Percentiles rank a stretch among this genome's conserved stretches.
Evolutionary conservation across 169 alveolate genomes (phyloP).

Genomic region (Eimeria maxima): DNA sequence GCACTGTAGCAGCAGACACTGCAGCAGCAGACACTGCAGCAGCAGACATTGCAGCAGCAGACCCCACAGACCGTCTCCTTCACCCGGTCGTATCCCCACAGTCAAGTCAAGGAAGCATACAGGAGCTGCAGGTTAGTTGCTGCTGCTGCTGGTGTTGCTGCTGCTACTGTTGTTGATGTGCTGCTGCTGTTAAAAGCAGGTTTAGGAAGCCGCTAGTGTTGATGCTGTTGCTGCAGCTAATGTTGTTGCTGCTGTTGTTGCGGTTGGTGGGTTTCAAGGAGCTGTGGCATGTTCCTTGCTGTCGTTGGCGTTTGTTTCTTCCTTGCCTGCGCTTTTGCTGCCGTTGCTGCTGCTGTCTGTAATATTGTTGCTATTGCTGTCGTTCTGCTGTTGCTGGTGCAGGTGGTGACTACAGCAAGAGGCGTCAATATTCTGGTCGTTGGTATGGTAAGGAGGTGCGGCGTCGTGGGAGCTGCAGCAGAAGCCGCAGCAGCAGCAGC

Average conservation of each 20-base stretch:
- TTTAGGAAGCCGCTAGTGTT: not conserved
- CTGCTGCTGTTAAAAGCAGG: not conserved
- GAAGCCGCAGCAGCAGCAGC: slow-evolving; percentile 53
- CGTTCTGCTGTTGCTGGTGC: not conserved
- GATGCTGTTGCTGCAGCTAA: not conserved
- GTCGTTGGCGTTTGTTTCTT: not conserved
- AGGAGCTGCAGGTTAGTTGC: not conserved
- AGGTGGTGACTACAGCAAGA: not conserved
- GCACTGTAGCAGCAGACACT: not conserved
- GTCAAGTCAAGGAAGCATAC: not conserved
- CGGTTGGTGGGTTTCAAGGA: not conserved
- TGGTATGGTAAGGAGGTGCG: not conserved
- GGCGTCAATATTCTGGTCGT: not conserved
- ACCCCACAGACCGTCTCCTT: not conserved
- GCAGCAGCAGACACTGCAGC: not conserved
- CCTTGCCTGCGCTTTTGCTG: not conserved
- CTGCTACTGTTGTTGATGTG: not conserved
- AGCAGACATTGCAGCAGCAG: not conserved
- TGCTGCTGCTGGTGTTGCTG: not conserved
- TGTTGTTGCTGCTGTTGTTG: not conserved
- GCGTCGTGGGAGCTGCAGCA: slow-evolving; percentile 25
- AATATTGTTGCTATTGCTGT: no score
- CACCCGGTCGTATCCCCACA: not conserved
- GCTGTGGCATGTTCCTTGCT: not conserved
- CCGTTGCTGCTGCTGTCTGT: not conserved